Base-by-base conservation (phyloP, 2,329 filamentous ascomycete species). In the Aureobasidium sp. region DNA sequence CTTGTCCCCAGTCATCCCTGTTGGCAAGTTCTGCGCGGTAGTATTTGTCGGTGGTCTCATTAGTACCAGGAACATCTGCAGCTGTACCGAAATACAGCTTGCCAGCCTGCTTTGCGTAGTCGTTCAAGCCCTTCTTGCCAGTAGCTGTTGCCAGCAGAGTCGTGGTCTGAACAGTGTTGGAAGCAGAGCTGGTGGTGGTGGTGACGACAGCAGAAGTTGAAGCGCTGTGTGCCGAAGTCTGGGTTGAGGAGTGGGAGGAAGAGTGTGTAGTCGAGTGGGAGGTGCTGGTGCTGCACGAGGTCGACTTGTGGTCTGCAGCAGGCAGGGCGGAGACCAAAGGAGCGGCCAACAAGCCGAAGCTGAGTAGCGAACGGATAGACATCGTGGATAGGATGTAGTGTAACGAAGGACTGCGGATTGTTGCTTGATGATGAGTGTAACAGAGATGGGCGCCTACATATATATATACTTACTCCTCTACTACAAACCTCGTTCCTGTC, bases 1-100 rank as follows among this genome's bases (percentile, higher is more conserved):
- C 77, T 70, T 85, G 81, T 36, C 85, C 86, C 67, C 88, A 88
- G 68, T 87, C 83, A 50, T 75, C 73, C 8, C 68, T 74, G 70
- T 85, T 75, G 64, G 77, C 78, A 45, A 86, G 74, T 63, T 86
- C 82, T 25, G 74, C 70, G 21, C 79, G 73, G 71, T 88, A 89
- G 32, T 77, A 67, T 13, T 73, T 68, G 71, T 88, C 82, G 48
- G 73, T 76, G 39, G 83, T 70, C 64, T 82, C 79, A 2, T 71
- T 69, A 3, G 64, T 69, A 34, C 68, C 68, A 16, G 73, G 69
- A 44, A 79, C 81, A 69, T 88, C 83, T 45, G 84, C 83, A 1
- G 85, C 85, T 1, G 83, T 82, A 45, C 82, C 72, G 42, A 84
- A 82, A 66, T 82, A 80, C 64, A 79, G 69, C 64, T 82, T 76